Base-by-base conservation (phyloP, 2,329 filamentous ascomycete genomes). In the Colletotrichum destructivum region DNA sequence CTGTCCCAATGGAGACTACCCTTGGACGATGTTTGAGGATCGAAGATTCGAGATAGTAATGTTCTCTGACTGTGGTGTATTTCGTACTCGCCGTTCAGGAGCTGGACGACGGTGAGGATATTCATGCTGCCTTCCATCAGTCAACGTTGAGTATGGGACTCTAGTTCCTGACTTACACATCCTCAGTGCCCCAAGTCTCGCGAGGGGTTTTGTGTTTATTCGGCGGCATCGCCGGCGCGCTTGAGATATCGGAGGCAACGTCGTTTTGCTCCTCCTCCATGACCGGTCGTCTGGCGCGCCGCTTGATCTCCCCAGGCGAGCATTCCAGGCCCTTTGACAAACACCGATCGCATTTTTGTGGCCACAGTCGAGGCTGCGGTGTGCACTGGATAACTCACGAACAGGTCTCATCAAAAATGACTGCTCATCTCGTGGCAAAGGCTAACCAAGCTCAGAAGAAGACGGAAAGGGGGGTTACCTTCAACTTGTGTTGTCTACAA, bases 401-500 rank as follows among this genome's bases (percentile, higher is more conserved):
- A 7, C 18, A 18, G 3, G 3, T 16, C 4, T 54, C 8, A 2
- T 31, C 23, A 54, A 26, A 31, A 31, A 35, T 9, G 5, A 31
- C 6, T 35, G 5, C 16, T 6, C 16, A 18, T 18, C 1, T 13
- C 8, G 15, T 18, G 1, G 15, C 11, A 16, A 8, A 31, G 3
- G 31, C 2, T 9, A 11, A 9, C 7, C 5, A 18, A 3, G 9
- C 7, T 13, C 6, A 44, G 18, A n/a, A 16, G 6, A 3, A 13
- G 21, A 46, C 1, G 21, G 23, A 31, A 9, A 18, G 7, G 15
- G 15, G 26, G 6, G 15, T 11, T 38, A 61, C 57, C 42, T 61
- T 61, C 26, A 61, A 21, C 16, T 61, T 61, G 23, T 61, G 57
- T 47, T 61, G 57, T 5, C 57, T 61, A 26, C 57, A 61, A 47